Evolutionary conservation across 2,329 filamentous ascomycete species (phyloP), one percentile per base, ranked within the genome.

Genomic region (Aspergillus fructus): DNA sequence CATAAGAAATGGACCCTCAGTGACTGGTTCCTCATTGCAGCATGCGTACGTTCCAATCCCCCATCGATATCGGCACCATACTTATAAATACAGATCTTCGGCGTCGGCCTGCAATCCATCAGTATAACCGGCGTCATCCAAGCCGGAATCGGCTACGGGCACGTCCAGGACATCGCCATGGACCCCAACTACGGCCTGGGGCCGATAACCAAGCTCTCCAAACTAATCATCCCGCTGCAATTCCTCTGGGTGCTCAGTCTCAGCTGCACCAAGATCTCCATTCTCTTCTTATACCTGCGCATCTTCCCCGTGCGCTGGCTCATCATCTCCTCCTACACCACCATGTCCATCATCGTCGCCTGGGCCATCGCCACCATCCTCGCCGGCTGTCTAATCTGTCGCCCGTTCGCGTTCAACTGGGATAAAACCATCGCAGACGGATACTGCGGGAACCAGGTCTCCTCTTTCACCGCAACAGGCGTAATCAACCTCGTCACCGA

Each of bases 351-450:
- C 19, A 65, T 68, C 37, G 27, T 60, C 3, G 54, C 58, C n/a
- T 64, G 64, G 64, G 53, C 65, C 3, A 57, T 64, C 11, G 63
- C 62, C 4, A 78, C 73, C 2, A 68, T 73, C 13, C 61, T 64
- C 4, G 63, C 58, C 0, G 60, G 60, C 0, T 64, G 58, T 51
- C 47, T 64, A n/a, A 59, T 61, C 19, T 70, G 66, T 54, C 58
- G 62, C 3, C 66, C 66, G 0, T 62, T 68, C 34, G 66, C 65
- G 5, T 66, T 53, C 49, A 67, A 66, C 40, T 69, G 67, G 65
- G 64, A 68, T 30, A 60, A 61, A 11, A 62, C 59, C 11, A 68
- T 68, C 23, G 53, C 59, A 1, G 63, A 60, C 1, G 66, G 64
- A 2, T 49, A 49, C 3, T 69, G 66, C 45, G 62, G 59, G 3